Evolutionary conservation across 345 rosid species (phyloP), one percentile per base, ranked within the genome.

Genomic region (Psidium friedrichsthalianum): DNA sequence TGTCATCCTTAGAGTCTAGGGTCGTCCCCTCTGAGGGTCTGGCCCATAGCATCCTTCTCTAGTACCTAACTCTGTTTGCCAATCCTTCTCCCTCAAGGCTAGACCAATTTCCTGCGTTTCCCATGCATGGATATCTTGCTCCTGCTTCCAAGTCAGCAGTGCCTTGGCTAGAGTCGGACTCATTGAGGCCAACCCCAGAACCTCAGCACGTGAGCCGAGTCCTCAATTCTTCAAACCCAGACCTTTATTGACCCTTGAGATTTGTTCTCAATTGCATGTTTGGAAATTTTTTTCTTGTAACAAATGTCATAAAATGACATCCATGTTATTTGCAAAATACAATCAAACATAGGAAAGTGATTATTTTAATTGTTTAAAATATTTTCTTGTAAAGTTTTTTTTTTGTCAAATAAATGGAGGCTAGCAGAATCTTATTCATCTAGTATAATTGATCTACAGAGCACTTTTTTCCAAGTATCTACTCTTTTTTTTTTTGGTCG

Each of bases 301-400:
- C 10, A 16, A 14, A 14, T 27, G 11, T 14, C 0, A 0, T 0
- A 3, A 2, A 1, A 1, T 61, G 15, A 61, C 14, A 6, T n/a
- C 29, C 40, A 27, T 14, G 15, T 59, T 6, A 59, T 27, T 59
- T 59, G 21, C 5, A 6, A 59, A 6, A 59, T 27, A 6, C 40
- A 27, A 59, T 1, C 40, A 59, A 27, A 0, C 5, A 14, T 59
- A 14, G 20, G 9, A 58, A 58, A 58, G 0, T 58, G 36, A 13
- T 0, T 16, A 58, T 58, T n/a, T n/a, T 5, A 0, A 0, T 58
- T 58, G 69, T 57, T n/a, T 13, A 27, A 29, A 61, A 27, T 27
- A 61, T 61, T 61, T 61, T 61, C 5, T 2, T 0, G 0, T 0
- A 3, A 61, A 61, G 5, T 61, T 27, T 6, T 61, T 61, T 14